Evolutionary conservation across 208 protist genomes (phyloP), one percentile per base, ranked within the genome.

Genomic region (Leishmania mexicana): DNA sequence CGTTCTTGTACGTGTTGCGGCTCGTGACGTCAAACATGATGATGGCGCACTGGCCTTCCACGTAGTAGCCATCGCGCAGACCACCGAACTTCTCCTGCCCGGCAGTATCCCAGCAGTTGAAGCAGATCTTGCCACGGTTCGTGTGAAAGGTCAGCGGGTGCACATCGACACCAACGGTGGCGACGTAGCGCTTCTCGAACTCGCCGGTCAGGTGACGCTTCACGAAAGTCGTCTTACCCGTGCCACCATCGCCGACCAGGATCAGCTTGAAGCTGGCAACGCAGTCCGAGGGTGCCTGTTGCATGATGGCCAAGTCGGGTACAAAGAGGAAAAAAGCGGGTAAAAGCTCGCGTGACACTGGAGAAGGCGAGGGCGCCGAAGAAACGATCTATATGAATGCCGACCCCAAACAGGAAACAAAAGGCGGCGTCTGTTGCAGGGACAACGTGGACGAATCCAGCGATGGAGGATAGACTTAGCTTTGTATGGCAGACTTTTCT

Each of bases 21-120:
- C 99, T 99, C 58, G 99, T 99, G 47, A 99, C 99, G 86, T 99
- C 99, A 86, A 99, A 99, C 99, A 99, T 99, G 88, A 99, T 99
- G 92, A 99, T 99, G 72, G 99, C 99, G 84, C 98, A 99, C 88
- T 99, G 96, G 58, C 99, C 99, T 92, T 99, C 97, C 90, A 99
- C 98, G 90, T 99, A 99, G 93, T 99, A 99, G 65, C 99, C 99
- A 89, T 99, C 99, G 85, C 95, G 98, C 54, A 99, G 96, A 65
- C 99, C 99, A 87, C 99, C 99, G 81, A 99, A 99, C 92, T 99
- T 99, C 93, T 99, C 99, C 92, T 97, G 94, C 28, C 99, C 99
- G 28, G 99, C 99, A 49, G 99, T 99, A 91, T 99, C 99, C 99
- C 99, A 99, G 84, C 99, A 98, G 92, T 99, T 99, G 94, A 99